Conservation (phyloP, 768 basidiomycete genomes). For the Boletus rex-veris region DNA sequence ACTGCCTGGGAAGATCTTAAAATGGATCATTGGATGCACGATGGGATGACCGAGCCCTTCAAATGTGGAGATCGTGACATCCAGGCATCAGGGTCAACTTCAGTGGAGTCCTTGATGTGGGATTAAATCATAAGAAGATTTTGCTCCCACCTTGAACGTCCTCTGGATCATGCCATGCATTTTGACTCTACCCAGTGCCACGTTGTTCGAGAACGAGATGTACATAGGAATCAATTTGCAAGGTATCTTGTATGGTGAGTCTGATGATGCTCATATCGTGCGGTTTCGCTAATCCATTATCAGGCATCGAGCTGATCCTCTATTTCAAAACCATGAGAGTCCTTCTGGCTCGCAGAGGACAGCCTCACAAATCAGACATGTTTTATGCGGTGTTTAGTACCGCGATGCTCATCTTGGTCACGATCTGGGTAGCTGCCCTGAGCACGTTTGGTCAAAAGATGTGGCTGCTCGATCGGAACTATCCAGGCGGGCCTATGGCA, state of each 20-base stretch:
- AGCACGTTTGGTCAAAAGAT: constrained; percentile 17
- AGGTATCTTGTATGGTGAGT: constrained; percentile 15
- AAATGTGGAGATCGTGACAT: not conserved
- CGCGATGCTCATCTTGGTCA: constrained; percentile 23
- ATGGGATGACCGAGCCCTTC: no score
- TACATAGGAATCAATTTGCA: constrained; percentile 15
- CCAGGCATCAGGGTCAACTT: not conserved
- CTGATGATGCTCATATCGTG: not conserved
- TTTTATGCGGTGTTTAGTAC: constrained; percentile 18
- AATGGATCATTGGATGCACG: no score
- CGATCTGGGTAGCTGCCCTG: constrained; percentile 21
- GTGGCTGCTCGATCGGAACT: constrained; percentile 32
- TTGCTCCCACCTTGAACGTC: not conserved
- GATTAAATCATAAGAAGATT: not conserved
- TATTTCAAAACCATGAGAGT: constrained; percentile 14
- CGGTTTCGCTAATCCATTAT: not conserved
- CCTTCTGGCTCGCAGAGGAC: constrained; percentile 1
- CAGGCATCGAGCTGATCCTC: constrained; percentile 16
- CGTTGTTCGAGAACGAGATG: constrained; percentile 6
- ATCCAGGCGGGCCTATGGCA: constrained; percentile 29
- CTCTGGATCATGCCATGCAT: constrained; percentile 1
- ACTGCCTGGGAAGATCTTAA: no score
- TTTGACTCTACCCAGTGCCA: not conserved
- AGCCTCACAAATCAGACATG: constrained; percentile 1
- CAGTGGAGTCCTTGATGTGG: not conserved